Base-by-base conservation (phyloP, 2,329 filamentous ascomycete genomes). In the Penicillium sp. region DNA sequence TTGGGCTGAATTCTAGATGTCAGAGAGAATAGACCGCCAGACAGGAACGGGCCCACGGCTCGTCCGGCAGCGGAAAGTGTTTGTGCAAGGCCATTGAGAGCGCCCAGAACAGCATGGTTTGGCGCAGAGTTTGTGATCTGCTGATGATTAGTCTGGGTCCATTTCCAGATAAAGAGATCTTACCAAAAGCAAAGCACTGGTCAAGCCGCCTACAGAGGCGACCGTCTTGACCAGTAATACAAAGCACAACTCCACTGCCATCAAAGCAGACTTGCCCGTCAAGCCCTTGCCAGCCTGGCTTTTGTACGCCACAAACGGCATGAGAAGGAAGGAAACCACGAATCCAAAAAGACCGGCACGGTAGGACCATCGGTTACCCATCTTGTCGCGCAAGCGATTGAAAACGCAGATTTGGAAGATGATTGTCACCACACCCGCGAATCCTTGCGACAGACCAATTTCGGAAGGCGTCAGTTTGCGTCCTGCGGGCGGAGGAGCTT, bases 121-220 rank as follows among this genome's bases (percentile, higher is more conserved):
- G 88, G 85, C 0, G 88, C 86, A 1, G 85, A 93, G 55, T 98
- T 98, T 25, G 88, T 96, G 50, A 98, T 89, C 85, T 90, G 46
- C 16, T 3, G 33, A 15, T 25, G 22, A 11, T 16, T 35, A 38
- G 37, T 12, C 16, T 25, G 16, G 18, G 4, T 10, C 20, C 9
- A 8, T 25, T 12, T 6, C 18, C 25, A 16, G 17, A 15, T 11
- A 13, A 5, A 26, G 13, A 12, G 31, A 26, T 70, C 80, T 64
- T 71, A 92, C 86, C 62, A 98, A 66, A 11, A 93, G 72, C 65
- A 96, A 78, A 3, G 90, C 88, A 58, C 87, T 92, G 2, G 89
- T 94, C 42, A 98, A 62, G 0, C 90, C 90, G 6, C 87, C 88
- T 0, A 98, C 88, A 2, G 87, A 80, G 39, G 87, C 87, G 7